Percentiles rank a stretch among this genome's conserved stretches.
Conservation (phyloP, 305 asterid genomes). For the Fraxinus paxiana region DNA sequence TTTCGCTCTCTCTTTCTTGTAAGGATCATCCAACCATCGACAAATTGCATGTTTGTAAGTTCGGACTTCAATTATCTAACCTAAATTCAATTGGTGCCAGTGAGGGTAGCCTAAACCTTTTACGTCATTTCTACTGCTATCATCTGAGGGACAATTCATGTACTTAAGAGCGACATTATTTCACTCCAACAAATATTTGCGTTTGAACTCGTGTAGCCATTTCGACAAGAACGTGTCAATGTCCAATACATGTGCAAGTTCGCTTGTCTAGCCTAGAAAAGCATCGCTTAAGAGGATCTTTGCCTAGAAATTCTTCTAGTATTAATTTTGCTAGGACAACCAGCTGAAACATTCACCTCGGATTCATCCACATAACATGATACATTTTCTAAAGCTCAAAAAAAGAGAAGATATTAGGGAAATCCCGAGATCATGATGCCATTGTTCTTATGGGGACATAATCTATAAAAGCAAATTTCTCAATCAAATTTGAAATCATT, state of each 20-base stretch:
- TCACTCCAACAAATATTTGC: background rate
- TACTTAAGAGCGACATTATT: background rate
- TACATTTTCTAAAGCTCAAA: background rate
- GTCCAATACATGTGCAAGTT: background rate
- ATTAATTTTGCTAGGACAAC: background rate
- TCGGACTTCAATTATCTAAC: background rate
- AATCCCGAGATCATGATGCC: conserved; percentile 11
- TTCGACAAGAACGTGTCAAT: background rate
- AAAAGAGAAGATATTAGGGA: background rate
- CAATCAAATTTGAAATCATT: conserved; percentile 20
- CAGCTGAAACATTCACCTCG: background rate
- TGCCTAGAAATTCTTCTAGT: background rate
- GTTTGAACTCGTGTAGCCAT: background rate
- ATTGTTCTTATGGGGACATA: conserved; percentile 28
- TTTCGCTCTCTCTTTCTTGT: background rate
- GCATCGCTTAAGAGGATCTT: background rate
- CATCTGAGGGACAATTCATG: background rate
- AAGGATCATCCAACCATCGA: background rate
- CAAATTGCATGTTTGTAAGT: background rate
- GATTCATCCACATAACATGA: background rate
- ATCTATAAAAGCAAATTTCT: background rate
- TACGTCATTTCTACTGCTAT: background rate
- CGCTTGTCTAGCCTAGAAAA: background rate
- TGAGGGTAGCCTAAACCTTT: background rate
- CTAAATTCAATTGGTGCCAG: background rate